Percentiles rank a stretch among this genome's conserved stretches.
These are phyloP conservation scores for Penicillium sp. DNA, from an alignment of 2,329 filamentous ascomycete species.

Conservation along the genomic window DNA sequence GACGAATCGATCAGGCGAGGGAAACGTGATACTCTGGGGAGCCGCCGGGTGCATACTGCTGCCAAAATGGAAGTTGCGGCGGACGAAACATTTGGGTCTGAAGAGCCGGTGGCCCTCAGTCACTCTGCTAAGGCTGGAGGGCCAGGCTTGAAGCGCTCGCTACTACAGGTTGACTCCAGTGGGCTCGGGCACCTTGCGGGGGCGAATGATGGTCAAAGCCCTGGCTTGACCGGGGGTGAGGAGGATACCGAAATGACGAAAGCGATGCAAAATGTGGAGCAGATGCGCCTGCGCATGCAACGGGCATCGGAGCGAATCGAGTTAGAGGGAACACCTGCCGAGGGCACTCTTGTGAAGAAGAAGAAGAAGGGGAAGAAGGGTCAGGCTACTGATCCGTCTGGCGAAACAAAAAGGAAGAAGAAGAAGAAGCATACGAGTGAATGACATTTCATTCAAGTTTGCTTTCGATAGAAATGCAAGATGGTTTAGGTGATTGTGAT, in stretches of 20 bases:
- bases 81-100: conserved; percentile 68
- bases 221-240: conserved; percentile 51
- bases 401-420: conserved; percentile 19
- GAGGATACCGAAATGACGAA: conserved; percentile 87
- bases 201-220: conserved; percentile 39
- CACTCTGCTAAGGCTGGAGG: conserved; percentile 33
- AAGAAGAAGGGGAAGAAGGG: conserved; percentile 41
- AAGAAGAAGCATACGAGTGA: conserved; percentile 12
- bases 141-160: conserved; percentile 56
- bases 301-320: conserved; percentile 49
- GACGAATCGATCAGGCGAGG: conserved; percentile 37
- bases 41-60: conserved; percentile 46
- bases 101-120: conserved; percentile 43
- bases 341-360: conserved; percentile 58
- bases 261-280: conserved; percentile 86
- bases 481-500: not conserved
- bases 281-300: conserved; percentile 79
- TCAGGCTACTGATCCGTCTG: not conserved
- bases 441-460: not conserved
- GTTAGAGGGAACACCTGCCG: conserved; percentile 49
- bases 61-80: conserved; percentile 66
- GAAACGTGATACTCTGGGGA: conserved; percentile 28
- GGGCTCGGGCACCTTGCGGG: conserved; percentile 71
- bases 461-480: not conserved
- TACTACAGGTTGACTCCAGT: conserved; percentile 86